Percentiles rank a stretch among this genome's conserved stretches.
phyloP scores from a whole-genome alignment of 2,329 filamentous ascomycete genomes.

The Trichoderma afroharzianum region DNA sequence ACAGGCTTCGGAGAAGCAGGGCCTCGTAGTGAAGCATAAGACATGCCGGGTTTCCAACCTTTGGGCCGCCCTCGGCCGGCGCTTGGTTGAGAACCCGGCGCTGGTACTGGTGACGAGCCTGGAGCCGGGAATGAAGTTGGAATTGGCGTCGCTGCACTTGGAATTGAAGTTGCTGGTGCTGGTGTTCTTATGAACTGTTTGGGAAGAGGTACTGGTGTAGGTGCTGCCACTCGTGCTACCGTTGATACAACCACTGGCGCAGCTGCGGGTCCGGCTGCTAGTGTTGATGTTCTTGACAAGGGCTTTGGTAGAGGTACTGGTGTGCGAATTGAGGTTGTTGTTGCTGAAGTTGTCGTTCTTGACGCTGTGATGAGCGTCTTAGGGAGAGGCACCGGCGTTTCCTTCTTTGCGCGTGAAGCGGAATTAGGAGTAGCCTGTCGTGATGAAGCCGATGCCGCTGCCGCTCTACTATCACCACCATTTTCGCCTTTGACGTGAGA shows the following conservation, averaged over 20 bases:
- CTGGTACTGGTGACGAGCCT: neutral
- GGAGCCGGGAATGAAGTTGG: neutral
- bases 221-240: neutral
- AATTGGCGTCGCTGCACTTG: neutral
- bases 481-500: constrained; percentile 1
- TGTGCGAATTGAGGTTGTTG: neutral
- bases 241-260: neutral
- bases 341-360: neutral
- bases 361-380: neutral
- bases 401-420: constrained; percentile 20
- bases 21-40: constrained; percentile 25
- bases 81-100: neutral
- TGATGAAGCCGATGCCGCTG: neutral
- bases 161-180: neutral
- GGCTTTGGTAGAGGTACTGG: constrained; percentile 15
- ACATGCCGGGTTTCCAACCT: constrained; percentile 38
- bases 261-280: neutral
- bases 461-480: neutral
- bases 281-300: neutral
- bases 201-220: neutral
- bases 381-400: constrained; percentile 19
- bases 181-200: neutral
- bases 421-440: constrained; percentile 24
- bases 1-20: neutral
- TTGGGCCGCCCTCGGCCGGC: constrained; percentile 43